Conservation (phyloP, 2,329 filamentous ascomycete genomes). For the Pseudogymnoascus destructans region DNA sequence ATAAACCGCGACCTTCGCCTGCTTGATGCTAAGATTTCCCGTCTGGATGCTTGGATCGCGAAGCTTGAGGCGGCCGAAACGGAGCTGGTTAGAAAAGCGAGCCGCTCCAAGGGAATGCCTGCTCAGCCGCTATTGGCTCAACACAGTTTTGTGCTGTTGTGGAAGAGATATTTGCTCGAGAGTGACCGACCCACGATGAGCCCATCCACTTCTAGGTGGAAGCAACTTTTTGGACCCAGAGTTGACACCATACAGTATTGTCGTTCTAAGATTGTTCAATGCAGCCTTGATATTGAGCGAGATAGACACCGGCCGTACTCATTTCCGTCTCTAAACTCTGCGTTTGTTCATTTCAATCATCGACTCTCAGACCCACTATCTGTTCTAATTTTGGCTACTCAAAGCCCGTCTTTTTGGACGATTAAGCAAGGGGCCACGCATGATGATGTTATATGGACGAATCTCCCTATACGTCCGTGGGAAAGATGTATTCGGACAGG, state of each 20-base stretch:
- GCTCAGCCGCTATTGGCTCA: neutral
- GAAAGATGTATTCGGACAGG: constrained; percentile 61
- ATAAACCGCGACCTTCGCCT: constrained; percentile 75
- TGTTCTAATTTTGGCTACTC: constrained; percentile 35
- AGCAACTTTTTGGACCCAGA: constrained; percentile 69
- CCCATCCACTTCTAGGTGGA: constrained; percentile 55
- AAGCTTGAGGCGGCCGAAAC: constrained; percentile 70
- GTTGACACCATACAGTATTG: constrained; percentile 88
- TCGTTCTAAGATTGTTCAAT: constrained; percentile 64
- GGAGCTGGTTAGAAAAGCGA: constrained; percentile 63
- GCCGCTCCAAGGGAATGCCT: constrained; percentile 29
- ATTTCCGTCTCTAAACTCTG: constrained; percentile 81
- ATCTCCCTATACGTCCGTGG: constrained; percentile 90
- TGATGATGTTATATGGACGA: constrained; percentile 82
- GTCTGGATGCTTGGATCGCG: constrained; percentile 54
- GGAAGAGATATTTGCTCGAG: neutral
- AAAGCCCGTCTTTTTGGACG: constrained; percentile 11
- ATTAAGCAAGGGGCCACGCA: constrained; percentile 57
- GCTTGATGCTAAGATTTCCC: constrained; percentile 67
- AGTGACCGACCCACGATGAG: constrained; percentile 74
- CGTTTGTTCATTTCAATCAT: constrained; percentile 93
- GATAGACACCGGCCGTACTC: constrained; percentile 72
- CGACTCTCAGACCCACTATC: constrained; percentile 56
- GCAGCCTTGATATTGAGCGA: constrained; percentile 79
- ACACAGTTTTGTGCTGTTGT: neutral